Conservation (phyloP, 2,329 filamentous ascomycete species). For the Coniella vitis region DNA sequence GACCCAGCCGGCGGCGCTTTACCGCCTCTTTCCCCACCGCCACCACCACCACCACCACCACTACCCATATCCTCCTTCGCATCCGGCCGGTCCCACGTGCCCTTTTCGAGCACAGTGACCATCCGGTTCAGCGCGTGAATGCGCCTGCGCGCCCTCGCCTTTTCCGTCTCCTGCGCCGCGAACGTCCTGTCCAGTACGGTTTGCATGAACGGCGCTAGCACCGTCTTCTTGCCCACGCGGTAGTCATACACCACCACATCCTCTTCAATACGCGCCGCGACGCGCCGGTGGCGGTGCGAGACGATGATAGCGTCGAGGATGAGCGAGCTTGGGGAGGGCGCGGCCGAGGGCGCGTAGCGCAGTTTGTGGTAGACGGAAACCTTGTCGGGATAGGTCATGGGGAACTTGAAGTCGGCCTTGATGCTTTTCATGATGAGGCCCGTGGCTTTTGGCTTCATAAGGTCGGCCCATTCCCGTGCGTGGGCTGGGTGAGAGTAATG, state of each 20-base stretch:
- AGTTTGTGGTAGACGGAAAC: conserved; percentile 82
- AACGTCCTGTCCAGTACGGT: conserved; percentile 30
- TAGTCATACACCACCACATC: conserved; percentile 74
- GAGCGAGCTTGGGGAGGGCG: conserved; percentile 44
- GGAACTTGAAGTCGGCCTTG: conserved; percentile 75
- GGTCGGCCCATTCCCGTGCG: conserved; percentile 56
- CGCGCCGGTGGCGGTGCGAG: conserved; percentile 66
- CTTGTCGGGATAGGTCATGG: conserved; percentile 75
- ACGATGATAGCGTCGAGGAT: conserved; percentile 58
- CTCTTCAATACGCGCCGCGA: conserved; percentile 69
- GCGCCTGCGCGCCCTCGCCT: conserved; percentile 40
- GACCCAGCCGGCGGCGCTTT: too few species aligned
- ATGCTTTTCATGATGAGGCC: conserved; percentile 73
- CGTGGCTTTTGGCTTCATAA: conserved; percentile 58
- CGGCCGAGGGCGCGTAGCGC: conserved; percentile 38
- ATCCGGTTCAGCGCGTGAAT: conserved; percentile 50
- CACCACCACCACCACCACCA: too few species aligned
- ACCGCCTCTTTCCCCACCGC: too few species aligned
- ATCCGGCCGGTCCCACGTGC: conserved; percentile 66
- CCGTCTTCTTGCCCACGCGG: conserved; percentile 27
- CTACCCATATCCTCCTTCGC: conserved; percentile 64
- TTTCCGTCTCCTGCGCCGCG: conserved; percentile 48
- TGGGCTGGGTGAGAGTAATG: conserved; percentile 54
- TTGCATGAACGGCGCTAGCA: conserved; percentile 35
- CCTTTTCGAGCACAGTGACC: conserved; percentile 58